Base-by-base conservation (phyloP, 176 grass and related monocot species). In the Carex cristatella region DNA sequence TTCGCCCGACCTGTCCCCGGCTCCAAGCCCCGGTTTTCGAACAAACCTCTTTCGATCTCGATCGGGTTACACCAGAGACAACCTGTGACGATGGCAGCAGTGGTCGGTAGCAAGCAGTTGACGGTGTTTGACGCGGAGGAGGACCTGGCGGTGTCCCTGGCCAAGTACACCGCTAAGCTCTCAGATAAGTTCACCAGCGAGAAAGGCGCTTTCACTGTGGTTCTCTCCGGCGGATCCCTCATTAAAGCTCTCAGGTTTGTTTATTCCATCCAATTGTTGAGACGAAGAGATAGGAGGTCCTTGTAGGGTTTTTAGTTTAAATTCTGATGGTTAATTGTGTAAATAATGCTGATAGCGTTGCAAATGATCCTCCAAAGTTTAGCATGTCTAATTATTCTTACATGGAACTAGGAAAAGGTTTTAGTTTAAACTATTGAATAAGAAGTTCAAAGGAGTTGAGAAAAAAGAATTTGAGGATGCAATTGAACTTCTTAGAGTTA, bases 141-240 rank as follows among this genome's bases (percentile, higher is more conserved):
- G 73, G 87, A 95, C 0, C 87, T 99, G 32, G 85, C 91, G 0
- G 90, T 87, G 3, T 86, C 88, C 0, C 88, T 99, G 32, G 93
- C 96, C 27, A 94, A 94, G 87, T 94, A 95, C 90, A 99, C 90
- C 0, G 87, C 90, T 15, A 81, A 92, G 32, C 85, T 99, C 37
- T 99, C 96, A 27, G 86, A 48, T 64, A 99, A 92, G 88, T 94
- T 95, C 53, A 87, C 84, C 7, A 75, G 61, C 4, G 91, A 99
- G 88, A 95, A 85, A 86, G 93, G 91, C 64, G 90, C 88, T 81
- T 92, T 98, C 89, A 93, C 95, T 18, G 91, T 84, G 28, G 93
- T 99, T 61, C 89, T 99, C 81, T 95, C 96, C 73, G 91, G 91
- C 27, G 93, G 93, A 87, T 92, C 93, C 65, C 93, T 99, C 85